Percentiles rank a stretch among this genome's conserved stretches.
These are phyloP conservation scores for rapeseed (Brassica napus) DNA, from an alignment of 345 rosid genomes.

Conservation along the genomic window DNA sequence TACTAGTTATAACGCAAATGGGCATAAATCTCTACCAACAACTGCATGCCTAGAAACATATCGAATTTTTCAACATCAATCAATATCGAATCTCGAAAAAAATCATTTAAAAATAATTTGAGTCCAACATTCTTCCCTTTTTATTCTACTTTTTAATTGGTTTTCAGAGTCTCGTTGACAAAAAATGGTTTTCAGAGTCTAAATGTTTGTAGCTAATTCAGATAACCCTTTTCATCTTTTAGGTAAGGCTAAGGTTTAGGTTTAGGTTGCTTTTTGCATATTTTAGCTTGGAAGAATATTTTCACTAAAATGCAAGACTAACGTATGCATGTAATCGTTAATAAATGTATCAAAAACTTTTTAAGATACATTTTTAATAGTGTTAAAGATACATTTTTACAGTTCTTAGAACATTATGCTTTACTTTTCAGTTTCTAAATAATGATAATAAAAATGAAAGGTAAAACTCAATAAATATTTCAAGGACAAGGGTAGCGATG, in stretches of 20 bases:
- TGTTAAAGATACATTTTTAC: not conserved
- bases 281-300: not conserved
- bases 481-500: constrained; percentile 23
- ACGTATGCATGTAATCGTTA: not conserved
- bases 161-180: not conserved
- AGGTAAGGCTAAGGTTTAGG: not conserved
- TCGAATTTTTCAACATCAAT: not conserved
- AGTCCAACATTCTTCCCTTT: not conserved
- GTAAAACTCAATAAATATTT: constrained; percentile 23
- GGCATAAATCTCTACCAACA: constrained; percentile 2
- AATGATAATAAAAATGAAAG: not conserved
- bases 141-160: not conserved
- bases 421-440: not conserved
- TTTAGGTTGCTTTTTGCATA: not conserved
- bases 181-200: not conserved
- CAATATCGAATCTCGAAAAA: not conserved
- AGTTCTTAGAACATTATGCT: not conserved
- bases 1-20: not conserved
- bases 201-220: not conserved
- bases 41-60: not conserved
- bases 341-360: not conserved
- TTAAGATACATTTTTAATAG: not conserved
- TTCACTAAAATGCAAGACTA: not conserved
- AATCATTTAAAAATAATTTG: not conserved
- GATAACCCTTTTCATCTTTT: not conserved